Conservation (phyloP, 2,329 filamentous ascomycete genomes). For the Metarhizium rileyi region DNA sequence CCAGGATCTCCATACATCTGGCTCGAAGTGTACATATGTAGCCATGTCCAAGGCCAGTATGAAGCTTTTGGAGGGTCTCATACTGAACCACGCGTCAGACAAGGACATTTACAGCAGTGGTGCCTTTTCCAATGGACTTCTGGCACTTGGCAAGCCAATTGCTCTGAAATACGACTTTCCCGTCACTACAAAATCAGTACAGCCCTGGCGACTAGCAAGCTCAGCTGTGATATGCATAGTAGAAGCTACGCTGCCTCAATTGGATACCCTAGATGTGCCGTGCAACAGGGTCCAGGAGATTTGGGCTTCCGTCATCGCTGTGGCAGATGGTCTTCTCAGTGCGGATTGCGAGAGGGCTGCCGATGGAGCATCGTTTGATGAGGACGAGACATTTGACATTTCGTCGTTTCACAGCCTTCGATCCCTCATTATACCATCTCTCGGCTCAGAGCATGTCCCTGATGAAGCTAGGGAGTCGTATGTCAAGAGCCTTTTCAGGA, state of each 20-base stretch:
- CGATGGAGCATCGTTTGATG: conserved; percentile 38
- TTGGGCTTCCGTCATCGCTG: conserved; percentile 60
- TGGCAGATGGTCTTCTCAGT: conserved; percentile 59
- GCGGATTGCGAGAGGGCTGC: conserved; percentile 47
- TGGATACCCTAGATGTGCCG: conserved; percentile 40
- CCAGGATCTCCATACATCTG: conserved; percentile 20
- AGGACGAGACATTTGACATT: conserved; percentile 78
- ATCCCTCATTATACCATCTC: conserved; percentile 60
- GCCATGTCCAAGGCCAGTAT: conserved; percentile 81
- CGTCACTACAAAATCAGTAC: conserved; percentile 57
- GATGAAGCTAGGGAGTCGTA: conserved; percentile 61
- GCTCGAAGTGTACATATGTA: conserved; percentile 66
- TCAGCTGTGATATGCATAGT: conserved; percentile 60
- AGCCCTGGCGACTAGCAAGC: conserved; percentile 75
- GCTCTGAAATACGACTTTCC: conserved; percentile 71
- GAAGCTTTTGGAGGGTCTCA: conserved; percentile 52
- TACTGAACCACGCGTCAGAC: conserved; percentile 49
- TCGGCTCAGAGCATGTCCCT: conserved; percentile 57
- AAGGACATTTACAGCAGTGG: conserved; percentile 60
- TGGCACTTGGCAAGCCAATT: conserved; percentile 61
- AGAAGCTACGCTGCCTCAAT: conserved; percentile 51
- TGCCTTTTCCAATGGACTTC: conserved; percentile 55
- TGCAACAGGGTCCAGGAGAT: conserved; percentile 41
- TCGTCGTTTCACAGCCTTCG: conserved; percentile 59
- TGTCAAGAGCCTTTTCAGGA: conserved; percentile 66